Evolutionary conservation across 306 rosid species (phyloP), one percentile per base, ranked within the genome.

Genomic region (Trichosanthes cucumerina): DNA sequence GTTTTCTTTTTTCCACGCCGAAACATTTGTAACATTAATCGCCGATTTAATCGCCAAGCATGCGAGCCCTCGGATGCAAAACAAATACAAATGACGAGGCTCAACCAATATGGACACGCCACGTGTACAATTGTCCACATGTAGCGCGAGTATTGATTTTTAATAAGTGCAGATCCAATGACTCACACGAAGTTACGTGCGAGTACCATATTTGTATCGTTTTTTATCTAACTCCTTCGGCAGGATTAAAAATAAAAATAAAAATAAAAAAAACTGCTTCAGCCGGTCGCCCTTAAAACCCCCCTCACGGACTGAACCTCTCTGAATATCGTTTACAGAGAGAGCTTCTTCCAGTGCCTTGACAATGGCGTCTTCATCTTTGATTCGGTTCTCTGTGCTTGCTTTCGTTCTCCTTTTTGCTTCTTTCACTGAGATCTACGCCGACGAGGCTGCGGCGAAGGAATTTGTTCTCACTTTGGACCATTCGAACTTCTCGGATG

Each of bases 391-490:
- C 75, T 43, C 85, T 8, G 21, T 75, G 18, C 39, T 80, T 21
- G 77, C 65, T 12, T 77, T 85, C 15, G 78, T 79, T 72, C 82
- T 91, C 28, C 11, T 88, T 6, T 26, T 60, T 49, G 58, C 43
- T 46, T 73, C 60, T 49, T 26, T 73, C 43, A 1, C 14, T 73
- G 41, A 28, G 60, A 73, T 73, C 59, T 73, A 73, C 77, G 63
- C 78, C 4, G 59, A 9, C 11, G 62, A 50, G 24, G 26, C 93
- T 0, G 90, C 82, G 54, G 79, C 85, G 65, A 91, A 92, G 89
- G 98, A 96, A 76, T 88, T 82, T 80, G 99, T 96, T 2, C 89
- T 96, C 81, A 88, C 97, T 34, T 79, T 96, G 85, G 98, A 90
- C 81, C 85, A 86, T 81, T 82, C 98, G 38, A 96, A 93, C 85